A percentile compares a stretch with the other conserved stretches of the same genome.
Evolutionary conservation across 179 eudicot species (phyloP).

Genomic region (Beta lomatogona): DNA sequence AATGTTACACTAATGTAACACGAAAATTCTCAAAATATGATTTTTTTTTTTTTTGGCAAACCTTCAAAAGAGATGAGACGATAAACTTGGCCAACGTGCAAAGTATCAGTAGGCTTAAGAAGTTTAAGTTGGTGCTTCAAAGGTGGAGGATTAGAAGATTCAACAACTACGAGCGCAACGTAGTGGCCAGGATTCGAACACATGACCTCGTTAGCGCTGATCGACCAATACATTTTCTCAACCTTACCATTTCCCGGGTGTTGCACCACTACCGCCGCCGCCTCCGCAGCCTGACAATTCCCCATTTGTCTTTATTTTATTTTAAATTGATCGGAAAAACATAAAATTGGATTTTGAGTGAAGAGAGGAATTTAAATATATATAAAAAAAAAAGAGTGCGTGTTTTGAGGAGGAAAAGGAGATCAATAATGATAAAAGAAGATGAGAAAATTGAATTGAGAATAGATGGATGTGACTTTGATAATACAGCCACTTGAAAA

Average conservation of each 20-base stretch:
- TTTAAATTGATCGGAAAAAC: not conserved
- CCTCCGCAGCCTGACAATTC: constrained; percentile 86
- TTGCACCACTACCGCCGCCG: constrained; percentile 63
- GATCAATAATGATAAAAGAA: not conserved
- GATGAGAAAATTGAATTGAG: not conserved
- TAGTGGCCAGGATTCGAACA: constrained; percentile 66
- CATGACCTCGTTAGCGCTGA: constrained; percentile 68
- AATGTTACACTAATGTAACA: not conserved
- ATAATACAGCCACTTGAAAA: too few species aligned
- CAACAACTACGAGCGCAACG: constrained; percentile 49
- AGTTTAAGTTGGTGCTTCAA: constrained; percentile 55
- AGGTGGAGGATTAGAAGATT: constrained; percentile 21
- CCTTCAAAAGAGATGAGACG: constrained; percentile 77
- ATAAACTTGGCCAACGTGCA: constrained; percentile 73
- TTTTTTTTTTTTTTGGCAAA: not conserved
- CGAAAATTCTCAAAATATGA: not conserved
- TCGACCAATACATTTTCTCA: constrained; percentile 53
- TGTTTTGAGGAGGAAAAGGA: too few species aligned
- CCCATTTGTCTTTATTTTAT: constrained; percentile 45
- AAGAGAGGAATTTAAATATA: too few species aligned
- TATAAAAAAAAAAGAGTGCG: not conserved
- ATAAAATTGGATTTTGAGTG: not conserved
- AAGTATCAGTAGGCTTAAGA: constrained; percentile 59
- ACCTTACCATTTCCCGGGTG: constrained; percentile 54
- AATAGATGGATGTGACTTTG: not conserved